A percentile compares a stretch with the other conserved stretches of the same genome.
These are phyloP conservation scores for Limnanthes douglasii DNA, from an alignment of 345 rosid genomes.

Conservation along the genomic window DNA sequence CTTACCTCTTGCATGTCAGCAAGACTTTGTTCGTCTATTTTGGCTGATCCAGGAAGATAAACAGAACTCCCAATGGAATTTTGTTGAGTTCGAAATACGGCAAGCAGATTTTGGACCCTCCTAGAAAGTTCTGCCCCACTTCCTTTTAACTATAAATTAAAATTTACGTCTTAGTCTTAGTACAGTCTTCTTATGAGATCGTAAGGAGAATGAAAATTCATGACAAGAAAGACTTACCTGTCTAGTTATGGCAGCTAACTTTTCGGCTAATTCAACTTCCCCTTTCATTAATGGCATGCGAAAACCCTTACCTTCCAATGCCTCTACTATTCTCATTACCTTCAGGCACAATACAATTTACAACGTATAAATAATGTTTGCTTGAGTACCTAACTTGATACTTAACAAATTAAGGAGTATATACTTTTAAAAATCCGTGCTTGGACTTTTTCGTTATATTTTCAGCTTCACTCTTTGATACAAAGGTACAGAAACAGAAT, in stretches of 20 bases:
- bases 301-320: slow-evolving; percentile 81
- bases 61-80: slow-evolving; percentile 46
- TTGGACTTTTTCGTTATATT: no score
- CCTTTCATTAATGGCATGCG: slow-evolving; percentile 74
- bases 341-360: slow-evolving; percentile 14
- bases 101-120: slow-evolving; percentile 79
- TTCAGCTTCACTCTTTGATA: no score
- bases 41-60: slow-evolving; percentile 86
- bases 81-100: slow-evolving; percentile 61
- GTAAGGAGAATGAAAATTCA: neutral
- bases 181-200: no score
- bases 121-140: slow-evolving; percentile 91
- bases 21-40: slow-evolving; percentile 89
- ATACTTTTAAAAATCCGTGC: no score
- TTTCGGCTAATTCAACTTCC: slow-evolving; percentile 83
- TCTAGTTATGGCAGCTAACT: slow-evolving; percentile 56
- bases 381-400: slow-evolving; percentile 2
- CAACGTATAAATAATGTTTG: slow-evolving; percentile 3
- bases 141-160: slow-evolving; percentile 67
- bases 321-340: slow-evolving; percentile 90
- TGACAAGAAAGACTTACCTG: slow-evolving; percentile 35
- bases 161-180: neutral
- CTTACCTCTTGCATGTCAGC: slow-evolving; percentile 92
- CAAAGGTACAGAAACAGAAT: no score
- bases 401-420: slow-evolving; percentile 5